Evolutionary conservation across 495 filamentous ascomycete species (phyloP).

Genomic region (Amphirosellinia nigrospora): DNA sequence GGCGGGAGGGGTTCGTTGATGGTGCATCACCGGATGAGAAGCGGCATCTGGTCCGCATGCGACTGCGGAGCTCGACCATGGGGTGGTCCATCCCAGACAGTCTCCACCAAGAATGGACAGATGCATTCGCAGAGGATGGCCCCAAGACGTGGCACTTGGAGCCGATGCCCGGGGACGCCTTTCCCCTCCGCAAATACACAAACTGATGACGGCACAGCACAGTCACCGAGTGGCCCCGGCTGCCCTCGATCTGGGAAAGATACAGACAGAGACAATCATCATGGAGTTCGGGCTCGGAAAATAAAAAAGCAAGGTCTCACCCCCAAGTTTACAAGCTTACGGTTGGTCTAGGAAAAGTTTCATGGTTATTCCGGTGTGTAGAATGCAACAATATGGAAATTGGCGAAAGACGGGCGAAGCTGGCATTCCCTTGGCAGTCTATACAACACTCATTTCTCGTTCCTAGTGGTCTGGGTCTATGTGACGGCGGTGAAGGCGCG

Average conservation of each 20-base stretch:
- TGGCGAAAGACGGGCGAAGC: background rate
- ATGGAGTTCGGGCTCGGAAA: constrained; percentile 20
- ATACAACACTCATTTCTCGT: constrained; percentile 4
- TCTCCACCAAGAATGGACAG: constrained; percentile 50
- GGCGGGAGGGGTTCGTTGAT: constrained; percentile 65
- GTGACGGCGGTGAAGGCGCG: constrained; percentile 21
- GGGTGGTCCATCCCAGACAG: constrained; percentile 54
- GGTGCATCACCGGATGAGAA: constrained; percentile 47
- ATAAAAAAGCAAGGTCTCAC: background rate
- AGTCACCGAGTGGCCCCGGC: background rate
- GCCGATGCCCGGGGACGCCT: constrained; percentile 57
- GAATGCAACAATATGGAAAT: constrained; percentile 14
- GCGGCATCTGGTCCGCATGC: constrained; percentile 59
- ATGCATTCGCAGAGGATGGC: constrained; percentile 50
- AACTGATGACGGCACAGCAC: constrained; percentile 43
- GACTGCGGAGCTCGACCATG: constrained; percentile 51
- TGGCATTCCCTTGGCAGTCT: constrained; percentile 17
- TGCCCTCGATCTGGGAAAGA: background rate
- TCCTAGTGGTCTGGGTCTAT: constrained; percentile 17
- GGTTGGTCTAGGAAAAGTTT: constrained; percentile 10
- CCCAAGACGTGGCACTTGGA: constrained; percentile 56
- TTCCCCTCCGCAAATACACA: constrained; percentile 54
- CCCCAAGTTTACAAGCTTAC: constrained; percentile 11
- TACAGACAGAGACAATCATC: background rate
- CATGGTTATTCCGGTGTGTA: constrained; percentile 18